Evolutionary conservation across 306 rosid genomes (phyloP).

Genomic region (Glycine soja): DNA sequence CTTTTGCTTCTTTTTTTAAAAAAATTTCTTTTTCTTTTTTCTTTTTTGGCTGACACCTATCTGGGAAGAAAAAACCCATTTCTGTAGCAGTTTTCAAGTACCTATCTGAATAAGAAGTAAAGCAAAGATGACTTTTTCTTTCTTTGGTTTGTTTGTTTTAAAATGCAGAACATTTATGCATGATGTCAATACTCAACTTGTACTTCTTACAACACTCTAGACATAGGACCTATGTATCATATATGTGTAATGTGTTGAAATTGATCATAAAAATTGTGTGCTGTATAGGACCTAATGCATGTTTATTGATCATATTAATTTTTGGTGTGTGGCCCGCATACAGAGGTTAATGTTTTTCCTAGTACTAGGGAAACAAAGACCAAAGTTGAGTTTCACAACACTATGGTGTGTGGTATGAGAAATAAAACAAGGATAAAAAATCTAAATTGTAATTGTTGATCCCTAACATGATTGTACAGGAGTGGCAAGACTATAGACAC

Average conservation of each 20-base stretch:
- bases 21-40: not conserved
- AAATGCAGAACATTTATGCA: slow-evolving; percentile 39
- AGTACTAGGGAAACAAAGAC: slow-evolving; percentile 21
- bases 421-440: slow-evolving; percentile 21
- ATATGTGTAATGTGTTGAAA: too few species aligned
- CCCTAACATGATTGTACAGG: not conserved
- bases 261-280: slow-evolving; percentile 37
- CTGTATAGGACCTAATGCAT: slow-evolving; percentile 21
- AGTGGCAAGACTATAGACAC: not conserved
- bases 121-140: slow-evolving; percentile 28
- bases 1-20: not conserved
- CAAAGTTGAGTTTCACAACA: not conserved
- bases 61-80: slow-evolving; percentile 20
- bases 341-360: slow-evolving; percentile 20
- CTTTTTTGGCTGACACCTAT: slow-evolving; percentile 12
- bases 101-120: slow-evolving; percentile 39
- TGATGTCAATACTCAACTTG: slow-evolving; percentile 25
- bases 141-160: slow-evolving; percentile 19
- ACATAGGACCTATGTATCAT: slow-evolving; percentile 20
- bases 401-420: slow-evolving; percentile 16
- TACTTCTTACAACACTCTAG: slow-evolving; percentile 33
- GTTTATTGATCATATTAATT: slow-evolving; percentile 7
- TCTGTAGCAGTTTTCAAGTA: slow-evolving; percentile 33
- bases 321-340: slow-evolving; percentile 25
- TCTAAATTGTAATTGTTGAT: not conserved